Percentiles rank a stretch among this genome's conserved stretches.
Conservation (phyloP, 1,284 basidiomycete genomes). For the Lentinula novae-zelandiae region DNA sequence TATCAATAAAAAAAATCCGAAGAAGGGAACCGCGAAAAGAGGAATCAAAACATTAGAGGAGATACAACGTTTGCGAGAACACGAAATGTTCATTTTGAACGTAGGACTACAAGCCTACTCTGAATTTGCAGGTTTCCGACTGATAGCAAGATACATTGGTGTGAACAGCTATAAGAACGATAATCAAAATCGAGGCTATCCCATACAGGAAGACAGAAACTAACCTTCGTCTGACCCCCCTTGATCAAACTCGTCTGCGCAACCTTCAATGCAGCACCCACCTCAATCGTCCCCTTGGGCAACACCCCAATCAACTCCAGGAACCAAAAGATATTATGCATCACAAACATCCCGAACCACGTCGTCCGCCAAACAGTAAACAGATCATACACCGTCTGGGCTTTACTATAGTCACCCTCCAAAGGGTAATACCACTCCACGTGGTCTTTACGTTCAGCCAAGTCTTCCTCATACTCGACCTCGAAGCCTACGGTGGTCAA, state of each 20-base stretch:
- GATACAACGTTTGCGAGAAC: too few relatives aligned
- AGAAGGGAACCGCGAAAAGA: too few relatives aligned
- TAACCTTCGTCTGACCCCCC: conserved; percentile 75
- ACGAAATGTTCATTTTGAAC: too few relatives aligned
- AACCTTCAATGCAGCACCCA: conserved; percentile 86
- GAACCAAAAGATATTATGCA: conserved; percentile 76
- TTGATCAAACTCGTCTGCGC: conserved; percentile 80
- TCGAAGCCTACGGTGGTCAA: conserved; percentile 85
- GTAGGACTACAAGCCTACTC: not conserved
- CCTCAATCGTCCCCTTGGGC: conserved; percentile 92
- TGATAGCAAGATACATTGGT: conserved; percentile 1
- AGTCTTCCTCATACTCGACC: conserved; percentile 90
- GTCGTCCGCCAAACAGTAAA: conserved; percentile 89
- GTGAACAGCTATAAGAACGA: not conserved
- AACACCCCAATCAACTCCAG: conserved; percentile 80
- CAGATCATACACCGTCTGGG: conserved; percentile 93
- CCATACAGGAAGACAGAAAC: not conserved
- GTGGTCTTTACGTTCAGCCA: conserved; percentile 81
- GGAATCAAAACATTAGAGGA: too few relatives aligned
- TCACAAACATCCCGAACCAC: conserved; percentile 82
- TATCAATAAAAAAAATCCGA: too few relatives aligned
- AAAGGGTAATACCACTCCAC: conserved; percentile 97
- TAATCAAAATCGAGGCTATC: not conserved
- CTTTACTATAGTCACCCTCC: conserved; percentile 89
- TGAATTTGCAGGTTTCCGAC: not conserved